Conservation (phyloP, 2,329 filamentous ascomycete species). For the Arachnomyces sp. region DNA sequence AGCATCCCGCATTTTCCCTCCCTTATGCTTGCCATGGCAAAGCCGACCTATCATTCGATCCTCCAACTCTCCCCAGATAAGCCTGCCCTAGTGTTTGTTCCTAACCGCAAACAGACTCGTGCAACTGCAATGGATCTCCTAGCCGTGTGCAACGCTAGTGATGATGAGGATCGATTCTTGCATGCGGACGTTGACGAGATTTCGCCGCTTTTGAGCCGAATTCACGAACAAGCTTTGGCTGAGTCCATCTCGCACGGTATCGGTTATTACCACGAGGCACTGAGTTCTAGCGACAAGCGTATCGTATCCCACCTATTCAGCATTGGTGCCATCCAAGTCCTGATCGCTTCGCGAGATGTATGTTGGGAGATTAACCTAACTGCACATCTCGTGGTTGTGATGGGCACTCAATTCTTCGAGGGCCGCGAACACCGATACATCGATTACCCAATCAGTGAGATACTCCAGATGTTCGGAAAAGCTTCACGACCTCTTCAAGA, state of each 20-base stretch:
- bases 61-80: constrained; percentile 81
- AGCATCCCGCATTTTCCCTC: constrained; percentile 95
- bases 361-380: constrained; percentile 90
- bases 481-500: constrained; percentile 71
- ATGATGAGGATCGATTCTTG: constrained; percentile 88
- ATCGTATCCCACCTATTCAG: constrained; percentile 90
- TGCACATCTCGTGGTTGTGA: constrained; percentile 86
- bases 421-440: constrained; percentile 94
- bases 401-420: constrained; percentile 97
- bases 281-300: constrained; percentile 79
- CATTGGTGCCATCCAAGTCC: constrained; percentile 79
- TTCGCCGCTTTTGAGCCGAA: constrained; percentile 66
- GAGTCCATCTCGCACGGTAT: constrained; percentile 90
- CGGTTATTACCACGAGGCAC: constrained; percentile 92
- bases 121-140: constrained; percentile 79
- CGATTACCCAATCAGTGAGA: constrained; percentile 88
- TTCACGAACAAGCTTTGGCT: constrained; percentile 78
- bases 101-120: constrained; percentile 85
- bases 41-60: constrained; percentile 83
- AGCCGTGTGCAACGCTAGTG: constrained; percentile 76
- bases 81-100: constrained; percentile 84
- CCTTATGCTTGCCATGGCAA: constrained; percentile 96
- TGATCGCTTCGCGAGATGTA: constrained; percentile 75
- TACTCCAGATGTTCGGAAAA: constrained; percentile 97
- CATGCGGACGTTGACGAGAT: constrained; percentile 78